Evolutionary conservation across 805 yeast genomes (phyloP).

Genomic region (Henningerozyma blattae): DNA sequence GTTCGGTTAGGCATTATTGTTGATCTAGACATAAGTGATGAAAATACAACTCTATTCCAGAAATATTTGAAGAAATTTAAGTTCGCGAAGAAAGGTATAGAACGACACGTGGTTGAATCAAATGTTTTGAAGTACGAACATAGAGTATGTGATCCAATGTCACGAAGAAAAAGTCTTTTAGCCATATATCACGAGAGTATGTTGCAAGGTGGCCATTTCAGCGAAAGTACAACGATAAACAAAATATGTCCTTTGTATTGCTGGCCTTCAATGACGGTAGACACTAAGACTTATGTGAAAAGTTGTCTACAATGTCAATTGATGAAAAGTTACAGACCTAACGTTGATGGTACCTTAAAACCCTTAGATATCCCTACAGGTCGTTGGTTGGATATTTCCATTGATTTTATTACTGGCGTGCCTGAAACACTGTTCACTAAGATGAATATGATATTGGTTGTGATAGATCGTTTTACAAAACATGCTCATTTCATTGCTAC

Average conservation of each 20-base stretch:
- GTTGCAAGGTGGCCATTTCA: slow-evolving; percentile 6
- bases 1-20: neutral
- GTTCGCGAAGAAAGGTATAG: neutral
- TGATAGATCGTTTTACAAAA: slow-evolving; percentile 7
- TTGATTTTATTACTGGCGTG: slow-evolving; percentile 10
- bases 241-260: slow-evolving; percentile 4
- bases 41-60: neutral
- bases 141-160: neutral
- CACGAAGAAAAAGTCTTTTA: neutral
- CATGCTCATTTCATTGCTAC: slow-evolving; percentile 8
- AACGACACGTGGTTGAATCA: neutral
- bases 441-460: slow-evolving; percentile 7
- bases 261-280: slow-evolving; percentile 2
- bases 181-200: slow-evolving; percentile 2
- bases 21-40: too few relatives aligned
- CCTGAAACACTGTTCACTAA: slow-evolving; percentile 1
- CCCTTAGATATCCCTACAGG: slow-evolving; percentile 7
- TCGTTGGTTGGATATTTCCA: slow-evolving; percentile 10
- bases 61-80: neutral
- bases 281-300: slow-evolving; percentile 1
- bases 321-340: slow-evolving; percentile 2
- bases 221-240: slow-evolving; percentile 1
- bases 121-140: neutral
- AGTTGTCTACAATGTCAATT: slow-evolving; percentile 5
- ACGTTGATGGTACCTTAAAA: slow-evolving; percentile 3